Percentiles rank a stretch among this genome's conserved stretches.
These are phyloP conservation scores for Talaromyces sp. DNA, from an alignment of 2,329 filamentous ascomycete species.

Conservation along the genomic window DNA sequence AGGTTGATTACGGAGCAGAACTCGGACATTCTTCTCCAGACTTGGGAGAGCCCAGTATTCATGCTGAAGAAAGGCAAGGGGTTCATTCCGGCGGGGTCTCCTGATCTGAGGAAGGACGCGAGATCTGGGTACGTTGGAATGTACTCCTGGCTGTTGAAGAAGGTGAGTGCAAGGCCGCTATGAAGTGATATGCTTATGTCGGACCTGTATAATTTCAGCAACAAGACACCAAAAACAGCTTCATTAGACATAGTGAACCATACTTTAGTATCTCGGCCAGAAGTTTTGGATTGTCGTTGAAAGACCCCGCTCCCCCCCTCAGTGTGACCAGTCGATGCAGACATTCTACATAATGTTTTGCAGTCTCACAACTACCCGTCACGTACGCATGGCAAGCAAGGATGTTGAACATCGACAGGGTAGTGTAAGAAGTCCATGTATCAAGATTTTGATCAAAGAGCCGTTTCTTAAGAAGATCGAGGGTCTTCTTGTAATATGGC, in stretches of 20 bases:
- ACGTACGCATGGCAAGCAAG: background rate
- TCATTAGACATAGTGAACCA: background rate
- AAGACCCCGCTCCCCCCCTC: background rate
- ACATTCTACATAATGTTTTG: background rate
- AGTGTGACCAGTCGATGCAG: background rate
- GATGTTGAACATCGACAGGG: background rate
- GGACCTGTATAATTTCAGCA: background rate
- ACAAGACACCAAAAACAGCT: background rate
- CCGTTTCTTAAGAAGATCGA: background rate
- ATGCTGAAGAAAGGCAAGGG: background rate
- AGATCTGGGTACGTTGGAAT: background rate
- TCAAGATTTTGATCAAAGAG: background rate
- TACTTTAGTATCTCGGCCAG: background rate
- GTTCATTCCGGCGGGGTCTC: background rate
- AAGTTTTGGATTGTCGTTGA: background rate
- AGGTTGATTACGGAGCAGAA: background rate
- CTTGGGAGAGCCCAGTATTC: background rate
- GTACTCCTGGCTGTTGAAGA: background rate
- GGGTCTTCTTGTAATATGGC: background rate
- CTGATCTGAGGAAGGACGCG: background rate
- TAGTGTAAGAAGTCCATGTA: background rate
- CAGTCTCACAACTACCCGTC: background rate
- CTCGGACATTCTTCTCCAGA: background rate
- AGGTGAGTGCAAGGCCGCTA: background rate
- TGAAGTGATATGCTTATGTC: background rate